Percentiles rank a stretch among this genome's conserved stretches.
These are phyloP conservation scores for Corynascus novoguineensis DNA, from an alignment of 495 filamentous ascomycete genomes.

Conservation along the genomic window DNA sequence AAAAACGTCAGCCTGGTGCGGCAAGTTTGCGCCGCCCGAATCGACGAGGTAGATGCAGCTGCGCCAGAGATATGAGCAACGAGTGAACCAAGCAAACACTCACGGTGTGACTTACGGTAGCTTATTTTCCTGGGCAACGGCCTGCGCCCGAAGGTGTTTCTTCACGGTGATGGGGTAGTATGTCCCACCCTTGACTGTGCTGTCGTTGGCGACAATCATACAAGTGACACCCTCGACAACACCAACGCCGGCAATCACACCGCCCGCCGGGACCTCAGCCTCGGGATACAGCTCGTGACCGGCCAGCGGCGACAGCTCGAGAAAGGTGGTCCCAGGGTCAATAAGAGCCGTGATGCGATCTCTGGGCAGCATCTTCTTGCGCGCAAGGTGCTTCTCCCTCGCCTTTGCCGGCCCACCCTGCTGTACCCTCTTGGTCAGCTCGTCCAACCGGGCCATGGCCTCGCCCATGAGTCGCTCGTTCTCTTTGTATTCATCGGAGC, in stretches of 20 bases:
- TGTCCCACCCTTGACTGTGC: conserved; percentile 97
- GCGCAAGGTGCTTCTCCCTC: conserved; percentile 76
- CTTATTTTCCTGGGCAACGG: conserved; percentile 82
- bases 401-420: conserved; percentile 78
- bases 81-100: background rate
- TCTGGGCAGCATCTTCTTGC: conserved; percentile 91
- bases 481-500: conserved; percentile 71
- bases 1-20: conserved; percentile 94
- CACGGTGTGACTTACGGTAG: conserved; percentile 40
- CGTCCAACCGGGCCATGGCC: conserved; percentile 58
- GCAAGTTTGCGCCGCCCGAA: conserved; percentile 92
- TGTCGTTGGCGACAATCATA: conserved; percentile 94
- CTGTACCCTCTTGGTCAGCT: conserved; percentile 63
- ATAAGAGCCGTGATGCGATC: conserved; percentile 85
- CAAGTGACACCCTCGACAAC: conserved; percentile 86
- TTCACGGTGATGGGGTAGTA: conserved; percentile 98
- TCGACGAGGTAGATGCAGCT: conserved; percentile 94
- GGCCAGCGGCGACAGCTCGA: conserved; percentile 84
- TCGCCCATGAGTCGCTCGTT: conserved; percentile 76
- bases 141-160: conserved; percentile 92
- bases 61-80: background rate
- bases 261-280: conserved; percentile 65
- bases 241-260: conserved; percentile 90
- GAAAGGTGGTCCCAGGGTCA: conserved; percentile 82
- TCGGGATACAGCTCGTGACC: conserved; percentile 81